Conservation (phyloP, 176 grass and related monocot genomes). For the Avena insularis region DNA sequence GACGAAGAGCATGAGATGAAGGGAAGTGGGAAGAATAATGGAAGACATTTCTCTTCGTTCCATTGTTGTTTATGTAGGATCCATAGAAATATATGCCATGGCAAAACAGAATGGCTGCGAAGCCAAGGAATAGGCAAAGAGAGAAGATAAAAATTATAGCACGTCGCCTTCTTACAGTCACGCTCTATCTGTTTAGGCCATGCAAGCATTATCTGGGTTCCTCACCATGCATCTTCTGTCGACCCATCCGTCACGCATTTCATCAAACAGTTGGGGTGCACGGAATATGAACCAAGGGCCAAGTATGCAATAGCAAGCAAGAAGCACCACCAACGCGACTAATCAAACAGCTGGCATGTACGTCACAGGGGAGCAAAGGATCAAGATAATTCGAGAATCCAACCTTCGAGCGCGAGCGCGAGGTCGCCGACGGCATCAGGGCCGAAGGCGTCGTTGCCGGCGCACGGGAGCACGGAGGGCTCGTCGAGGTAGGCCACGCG, state of each 20-base stretch:
- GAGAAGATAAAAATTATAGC: background rate
- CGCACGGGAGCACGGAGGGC: conserved; percentile 81
- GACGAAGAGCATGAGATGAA: background rate
- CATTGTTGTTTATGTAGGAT: background rate
- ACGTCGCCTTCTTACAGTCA: background rate
- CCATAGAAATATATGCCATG: background rate
- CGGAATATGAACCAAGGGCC: background rate
- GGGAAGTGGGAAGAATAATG: background rate
- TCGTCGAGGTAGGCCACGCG: conserved; percentile 85
- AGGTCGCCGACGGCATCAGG: conserved; percentile 72
- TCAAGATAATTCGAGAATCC: background rate
- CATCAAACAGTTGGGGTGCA: conserved; percentile 48
- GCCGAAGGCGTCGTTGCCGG: conserved; percentile 87
- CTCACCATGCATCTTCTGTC: background rate
- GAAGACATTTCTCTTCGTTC: background rate
- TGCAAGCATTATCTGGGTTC: background rate
- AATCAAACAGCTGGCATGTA: conserved; percentile 9
- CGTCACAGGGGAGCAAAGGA: background rate
- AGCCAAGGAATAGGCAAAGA: background rate
- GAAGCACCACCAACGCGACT: conserved; percentile 11
- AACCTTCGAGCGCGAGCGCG: conserved; percentile 81
- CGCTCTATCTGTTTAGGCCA: background rate
- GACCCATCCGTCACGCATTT: conserved; percentile 32
- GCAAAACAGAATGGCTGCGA: background rate
- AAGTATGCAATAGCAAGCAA: background rate